A percentile compares a stretch with the other conserved stretches of the same genome.
Conservation (phyloP, 768 basidiomycete species). For the Hortiboletus campestris region DNA sequence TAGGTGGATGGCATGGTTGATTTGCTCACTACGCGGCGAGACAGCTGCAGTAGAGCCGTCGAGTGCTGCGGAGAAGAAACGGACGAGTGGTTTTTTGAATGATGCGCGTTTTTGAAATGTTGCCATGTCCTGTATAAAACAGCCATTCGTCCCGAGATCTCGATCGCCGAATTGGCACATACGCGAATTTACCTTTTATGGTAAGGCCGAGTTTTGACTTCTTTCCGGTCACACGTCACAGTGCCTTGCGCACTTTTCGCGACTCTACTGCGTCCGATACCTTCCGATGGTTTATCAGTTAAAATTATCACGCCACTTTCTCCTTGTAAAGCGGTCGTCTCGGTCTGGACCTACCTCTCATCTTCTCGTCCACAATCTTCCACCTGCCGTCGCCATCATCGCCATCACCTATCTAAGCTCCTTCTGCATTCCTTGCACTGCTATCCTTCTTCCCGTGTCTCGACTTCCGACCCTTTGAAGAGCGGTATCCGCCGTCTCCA, state of each 20-base stretch:
- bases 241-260: conserved; percentile 21
- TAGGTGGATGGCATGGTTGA: neutral
- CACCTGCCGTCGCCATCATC: too few relatives aligned
- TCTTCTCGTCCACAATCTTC: neutral
- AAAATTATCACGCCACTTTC: neutral
- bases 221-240: conserved; percentile 16
- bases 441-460: neutral
- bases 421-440: neutral
- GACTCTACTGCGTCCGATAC: too few relatives aligned
- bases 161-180: conserved; percentile 19
- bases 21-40: neutral
- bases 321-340: too few relatives aligned
- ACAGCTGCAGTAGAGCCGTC: too few relatives aligned
- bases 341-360: too few relatives aligned
- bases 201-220: conserved; percentile 18
- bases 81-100: neutral
- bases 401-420: too few relatives aligned
- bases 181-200: neutral
- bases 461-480: neutral
- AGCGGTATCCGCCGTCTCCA: neutral
- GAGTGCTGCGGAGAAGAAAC: neutral
- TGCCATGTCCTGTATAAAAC: conserved; percentile 2
- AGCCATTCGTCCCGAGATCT: conserved; percentile 15
- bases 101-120: conserved; percentile 15
- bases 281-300: too few relatives aligned